These are phyloP conservation scores for Scheffersomyces quercinus DNA, from an alignment of 1,139 yeast species.

Conservation along the genomic window DNA sequence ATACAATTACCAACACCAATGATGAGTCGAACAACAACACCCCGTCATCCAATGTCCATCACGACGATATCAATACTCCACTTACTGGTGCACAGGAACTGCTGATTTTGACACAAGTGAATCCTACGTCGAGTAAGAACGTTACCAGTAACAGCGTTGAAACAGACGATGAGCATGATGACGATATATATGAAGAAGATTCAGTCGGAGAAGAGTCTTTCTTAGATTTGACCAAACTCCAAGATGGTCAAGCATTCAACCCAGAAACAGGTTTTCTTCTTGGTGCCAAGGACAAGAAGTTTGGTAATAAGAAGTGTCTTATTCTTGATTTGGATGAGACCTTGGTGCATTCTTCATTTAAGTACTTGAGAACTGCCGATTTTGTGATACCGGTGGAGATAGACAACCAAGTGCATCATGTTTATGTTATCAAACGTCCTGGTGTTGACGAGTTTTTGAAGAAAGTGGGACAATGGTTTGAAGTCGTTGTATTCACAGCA, in stretches of 20 bases:
- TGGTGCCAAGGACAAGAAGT: slow-evolving; percentile 38
- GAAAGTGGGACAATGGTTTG: slow-evolving; percentile 82
- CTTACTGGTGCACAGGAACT: not conserved
- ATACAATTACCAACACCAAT: slow-evolving; percentile 45
- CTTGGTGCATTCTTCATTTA: slow-evolving; percentile 91
- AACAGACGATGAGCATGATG: slow-evolving; percentile 19
- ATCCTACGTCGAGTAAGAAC: not conserved
- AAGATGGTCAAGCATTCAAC: slow-evolving; percentile 67
- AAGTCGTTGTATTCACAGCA: slow-evolving; percentile 96
- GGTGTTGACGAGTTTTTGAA: slow-evolving; percentile 93
- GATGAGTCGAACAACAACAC: slow-evolving; percentile 20
- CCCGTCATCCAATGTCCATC: slow-evolving; percentile 7
- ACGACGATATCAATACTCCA: slow-evolving; percentile 10
- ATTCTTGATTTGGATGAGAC: slow-evolving; percentile 95
- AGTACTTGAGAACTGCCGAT: slow-evolving; percentile 88
- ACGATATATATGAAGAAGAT: slow-evolving; percentile 13
- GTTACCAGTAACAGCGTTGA: slow-evolving; percentile 18
- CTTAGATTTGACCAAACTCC: slow-evolving; percentile 60
- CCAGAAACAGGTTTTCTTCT: slow-evolving; percentile 65
- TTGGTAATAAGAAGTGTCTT: slow-evolving; percentile 71
- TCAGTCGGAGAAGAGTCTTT: slow-evolving; percentile 31
- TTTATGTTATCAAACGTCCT: slow-evolving; percentile 94
- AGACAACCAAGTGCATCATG: slow-evolving; percentile 89
- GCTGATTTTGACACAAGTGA: slow-evolving; percentile 7
- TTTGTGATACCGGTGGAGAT: slow-evolving; percentile 78